Evolutionary conservation across 192 early-diverging fungal genomes (phyloP), one percentile per base, ranked within the genome.

Genomic region (Piromyces sp.): DNA sequence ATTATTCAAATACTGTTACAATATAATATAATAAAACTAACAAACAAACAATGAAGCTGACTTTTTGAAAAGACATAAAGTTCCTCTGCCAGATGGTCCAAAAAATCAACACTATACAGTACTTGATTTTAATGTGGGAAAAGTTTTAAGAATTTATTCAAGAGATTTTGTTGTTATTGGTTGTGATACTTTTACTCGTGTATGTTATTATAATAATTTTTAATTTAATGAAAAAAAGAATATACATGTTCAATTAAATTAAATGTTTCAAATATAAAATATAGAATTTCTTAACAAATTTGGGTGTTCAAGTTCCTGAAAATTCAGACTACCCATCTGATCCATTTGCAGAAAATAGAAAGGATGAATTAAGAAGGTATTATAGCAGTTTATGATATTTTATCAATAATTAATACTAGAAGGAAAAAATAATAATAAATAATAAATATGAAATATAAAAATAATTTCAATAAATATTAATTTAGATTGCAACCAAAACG

Each of bases 101-200:
- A 30, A 82, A 9, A 30, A 30, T 37, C 82, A 82, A 29, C 51
- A 82, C 29, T 80, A 82, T 29, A 36, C 51, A 28, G 37, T 82
- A 22, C 29, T 80, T 79, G 82, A 82, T 36, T 58, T 82, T 80
- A 30, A 30, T 30, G 82, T 82, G 7, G 82, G 82, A 36, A 82
- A 82, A 37, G 82, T 80, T 29, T 78, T 82, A 30, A 82, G n/a
- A 15, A 42, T 82, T 7, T 82, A 82, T 15, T 78, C 80, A 30
- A 36, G 82, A 30, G 80, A 78, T 22, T 82, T 82, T 37, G 37
- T 80, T 30, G 31, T 82, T 12, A 58, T 82, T 19, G 82, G 82
- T 30, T 82, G 82, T 80, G 82, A 82, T 81, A 16, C 15, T 28
- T 82, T 82, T 37, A 82, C 82, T 9, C 51, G 82, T 38, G 81